Evolutionary conservation across 164 flowering plant genomes (phyloP), one percentile per base, ranked within the genome.

Genomic region (Aristolochia californica): DNA sequence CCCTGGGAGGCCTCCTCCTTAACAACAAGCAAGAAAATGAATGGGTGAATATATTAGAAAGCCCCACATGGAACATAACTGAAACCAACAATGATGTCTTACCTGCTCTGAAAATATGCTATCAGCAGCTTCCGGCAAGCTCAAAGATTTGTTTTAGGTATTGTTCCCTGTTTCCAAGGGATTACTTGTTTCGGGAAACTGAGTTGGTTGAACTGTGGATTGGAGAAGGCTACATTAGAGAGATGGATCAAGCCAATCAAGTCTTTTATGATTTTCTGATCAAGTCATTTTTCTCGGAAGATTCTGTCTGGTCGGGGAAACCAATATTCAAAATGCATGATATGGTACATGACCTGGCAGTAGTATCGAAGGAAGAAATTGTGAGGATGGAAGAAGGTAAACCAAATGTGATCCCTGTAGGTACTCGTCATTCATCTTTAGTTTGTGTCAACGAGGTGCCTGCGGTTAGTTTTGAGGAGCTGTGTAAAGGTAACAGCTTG

Each of bases 261-360:
- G 25, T 21, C 48, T 48, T 63, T 26, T 30, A 48, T 22, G 47
- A 47, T 2, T 30, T 63, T 14, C n/a, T 56, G 14, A 34, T 17
- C 0, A 17, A 48, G 43, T 47, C 25, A 11, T 56, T 63, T 47
- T n/a, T 63, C 14, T 13, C 15, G 12, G 18, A n/a, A 12, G 47
- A 59, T 49, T 21, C 13, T 21, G 23, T 13, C n/a, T 5, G 24
- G 14, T 5, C 13, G 25, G 53, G 17, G 17, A n/a, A 18, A 18
- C 25, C 59, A n/a, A 5, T 22, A 28, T 26, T 43, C 57, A 61
- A 61, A 23, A 61, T 61, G 56, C 63, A 61, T 43, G 56, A 43
- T 15, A 21, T 51, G n/a, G 45, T 43, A 16, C 57, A 40, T 13
- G 23, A 61, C 18, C 57, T 61, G 10, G 56, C 56, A 22, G 20